Conservation (phyloP, 2,329 filamentous ascomycete species). For the Arthrocladium fulminans region DNA sequence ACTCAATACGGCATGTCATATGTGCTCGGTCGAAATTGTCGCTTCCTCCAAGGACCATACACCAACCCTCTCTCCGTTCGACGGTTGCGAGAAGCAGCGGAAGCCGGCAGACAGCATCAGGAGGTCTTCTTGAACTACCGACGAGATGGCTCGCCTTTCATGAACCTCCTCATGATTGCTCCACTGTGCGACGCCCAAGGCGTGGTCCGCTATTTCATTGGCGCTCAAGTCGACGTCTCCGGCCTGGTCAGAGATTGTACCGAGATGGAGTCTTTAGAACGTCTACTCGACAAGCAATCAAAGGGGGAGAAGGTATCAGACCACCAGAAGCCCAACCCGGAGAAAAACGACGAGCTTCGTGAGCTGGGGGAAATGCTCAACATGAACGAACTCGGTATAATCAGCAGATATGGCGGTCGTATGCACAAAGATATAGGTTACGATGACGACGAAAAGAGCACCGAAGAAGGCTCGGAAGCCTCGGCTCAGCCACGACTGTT, state of each 20-base stretch:
- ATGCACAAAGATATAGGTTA: constrained; percentile 51
- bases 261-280: constrained; percentile 54
- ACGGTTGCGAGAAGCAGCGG: constrained; percentile 53
- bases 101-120: constrained; percentile 58
- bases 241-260: constrained; percentile 58
- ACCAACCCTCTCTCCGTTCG: constrained; percentile 56
- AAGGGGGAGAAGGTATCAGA: constrained; percentile 24
- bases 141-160: constrained; percentile 66
- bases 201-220: constrained; percentile 59
- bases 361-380: constrained; percentile 63
- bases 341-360: constrained; percentile 54
- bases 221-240: constrained; percentile 63
- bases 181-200: constrained; percentile 61
- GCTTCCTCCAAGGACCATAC: constrained; percentile 66
- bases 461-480: constrained; percentile 9
- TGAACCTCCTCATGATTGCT: constrained; percentile 68
- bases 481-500: constrained; percentile 38
- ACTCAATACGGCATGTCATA: constrained; percentile 69
- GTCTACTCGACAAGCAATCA: constrained; percentile 33
- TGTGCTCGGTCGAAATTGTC: constrained; percentile 65
- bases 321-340: constrained; percentile 19
- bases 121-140: constrained; percentile 71
- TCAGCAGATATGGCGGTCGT: constrained; percentile 54
- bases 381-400: constrained; percentile 54
- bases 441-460: constrained; percentile 24